Percentiles rank a stretch among this genome's conserved stretches.
These are phyloP conservation scores for Crucibulum laeve DNA, from an alignment of 768 basidiomycete genomes.

Conservation along the genomic window DNA sequence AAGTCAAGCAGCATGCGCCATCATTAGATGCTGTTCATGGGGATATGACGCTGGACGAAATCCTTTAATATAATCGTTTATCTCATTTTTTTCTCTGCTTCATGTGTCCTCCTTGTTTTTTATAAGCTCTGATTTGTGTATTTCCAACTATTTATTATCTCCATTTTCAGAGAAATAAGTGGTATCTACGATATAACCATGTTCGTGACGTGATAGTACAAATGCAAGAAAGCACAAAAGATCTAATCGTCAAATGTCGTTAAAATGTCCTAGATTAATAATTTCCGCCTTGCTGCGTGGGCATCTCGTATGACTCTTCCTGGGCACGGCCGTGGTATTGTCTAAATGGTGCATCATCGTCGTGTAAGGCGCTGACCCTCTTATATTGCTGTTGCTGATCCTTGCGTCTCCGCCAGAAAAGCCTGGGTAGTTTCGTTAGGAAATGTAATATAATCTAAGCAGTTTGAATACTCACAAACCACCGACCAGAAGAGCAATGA, in stretches of 20 bases:
- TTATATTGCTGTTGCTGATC: not conserved
- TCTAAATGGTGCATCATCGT: not conserved
- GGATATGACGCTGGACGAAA: constrained; percentile 51
- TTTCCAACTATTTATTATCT: no score
- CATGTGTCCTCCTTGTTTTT: no score
- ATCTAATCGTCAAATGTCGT: not conserved
- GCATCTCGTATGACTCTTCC: no score
- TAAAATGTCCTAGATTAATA: no score
- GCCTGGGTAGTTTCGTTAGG: not conserved
- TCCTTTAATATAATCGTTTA: constrained; percentile 15
- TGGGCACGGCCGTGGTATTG: not conserved
- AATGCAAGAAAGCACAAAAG: not conserved
- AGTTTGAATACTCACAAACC: constrained; percentile 31
- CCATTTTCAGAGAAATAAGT: no score
- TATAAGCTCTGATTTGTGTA: constrained; percentile 1
- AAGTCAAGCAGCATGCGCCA: constrained; percentile 2
- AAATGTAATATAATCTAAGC: not conserved
- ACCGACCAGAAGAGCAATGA: constrained; percentile 32
- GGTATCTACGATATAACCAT: not conserved
- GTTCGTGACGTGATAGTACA: not conserved
- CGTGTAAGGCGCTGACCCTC: not conserved
- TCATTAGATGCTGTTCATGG: constrained; percentile 29
- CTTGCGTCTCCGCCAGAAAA: not conserved
- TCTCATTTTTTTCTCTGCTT: not conserved
- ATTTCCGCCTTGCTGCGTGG: no score